These are phyloP conservation scores for Oryza glaberrima DNA, from an alignment of 176 grass and related monocot species.

Conservation along the genomic window DNA sequence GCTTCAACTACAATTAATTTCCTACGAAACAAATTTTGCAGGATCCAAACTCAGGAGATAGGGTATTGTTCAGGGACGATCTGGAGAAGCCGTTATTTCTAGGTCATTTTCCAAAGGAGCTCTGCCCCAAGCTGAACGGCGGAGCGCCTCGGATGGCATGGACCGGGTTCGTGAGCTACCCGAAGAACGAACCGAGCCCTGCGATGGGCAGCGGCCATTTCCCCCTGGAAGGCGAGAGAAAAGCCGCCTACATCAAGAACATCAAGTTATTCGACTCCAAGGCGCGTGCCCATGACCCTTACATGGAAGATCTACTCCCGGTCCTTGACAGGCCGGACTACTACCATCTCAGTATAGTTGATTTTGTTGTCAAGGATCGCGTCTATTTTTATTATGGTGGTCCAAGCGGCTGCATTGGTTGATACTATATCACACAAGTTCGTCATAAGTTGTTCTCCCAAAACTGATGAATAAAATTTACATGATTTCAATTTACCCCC, in stretches of 20 bases:
- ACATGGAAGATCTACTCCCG: too few relatives aligned
- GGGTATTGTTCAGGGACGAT: background rate
- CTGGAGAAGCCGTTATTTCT: background rate
- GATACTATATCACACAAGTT: too few relatives aligned
- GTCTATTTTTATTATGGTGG: too few relatives aligned
- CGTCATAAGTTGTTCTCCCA: too few relatives aligned
- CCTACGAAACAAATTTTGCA: background rate
- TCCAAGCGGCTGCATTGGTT: too few relatives aligned
- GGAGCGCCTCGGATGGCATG: background rate
- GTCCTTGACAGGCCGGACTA: background rate
- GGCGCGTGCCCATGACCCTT: background rate
- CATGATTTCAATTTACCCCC: too few relatives aligned
- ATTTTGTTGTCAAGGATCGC: too few relatives aligned
- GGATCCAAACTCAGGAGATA: background rate
- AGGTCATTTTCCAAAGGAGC: background rate
- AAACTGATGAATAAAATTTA: too few relatives aligned
- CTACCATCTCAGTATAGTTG: background rate
- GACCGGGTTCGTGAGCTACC: background rate
- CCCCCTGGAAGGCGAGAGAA: background rate
- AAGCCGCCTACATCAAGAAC: constrained; percentile 16
- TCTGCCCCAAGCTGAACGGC: constrained; percentile 6
- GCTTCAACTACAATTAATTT: too few relatives aligned
- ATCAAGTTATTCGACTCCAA: background rate
- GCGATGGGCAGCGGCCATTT: constrained; percentile 22
- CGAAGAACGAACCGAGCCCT: background rate